phyloP scores from a whole-genome alignment of 163 green algal genomes.

The Scenedesmus sp. region DNA sequence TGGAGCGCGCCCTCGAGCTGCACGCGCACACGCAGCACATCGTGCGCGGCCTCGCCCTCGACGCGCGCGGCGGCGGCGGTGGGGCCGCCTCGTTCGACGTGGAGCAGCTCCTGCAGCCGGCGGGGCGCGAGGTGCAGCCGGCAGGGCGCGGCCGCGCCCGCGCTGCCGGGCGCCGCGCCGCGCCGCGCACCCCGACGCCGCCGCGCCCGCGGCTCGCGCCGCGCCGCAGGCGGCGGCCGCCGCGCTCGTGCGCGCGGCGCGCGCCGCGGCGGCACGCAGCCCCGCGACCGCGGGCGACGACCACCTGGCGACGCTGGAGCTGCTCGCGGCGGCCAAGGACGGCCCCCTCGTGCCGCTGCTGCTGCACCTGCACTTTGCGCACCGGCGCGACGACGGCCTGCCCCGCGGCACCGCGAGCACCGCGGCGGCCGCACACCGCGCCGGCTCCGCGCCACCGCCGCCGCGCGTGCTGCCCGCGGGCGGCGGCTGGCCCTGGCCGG shows the following conservation, averaged over 20 bases:
- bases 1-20: conserved; percentile 11
- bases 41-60: conserved; percentile 19
- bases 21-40: conserved; percentile 35
- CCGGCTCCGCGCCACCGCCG: not conserved
- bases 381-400: conserved; percentile 30
- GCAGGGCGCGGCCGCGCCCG: not conserved
- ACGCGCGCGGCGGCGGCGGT: no score
- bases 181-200: no score
- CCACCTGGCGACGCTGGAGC: conserved; percentile 17
- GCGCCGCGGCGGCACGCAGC: not conserved
- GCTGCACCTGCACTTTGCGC: conserved; percentile 48
- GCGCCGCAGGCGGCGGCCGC: not conserved
- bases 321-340: conserved; percentile 39
- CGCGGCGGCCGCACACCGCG: conserved; percentile 16
- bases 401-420: conserved; percentile 21
- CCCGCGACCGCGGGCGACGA: conserved; percentile 6
- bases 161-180: no score
- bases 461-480: not conserved
- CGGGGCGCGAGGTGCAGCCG: conserved; percentile 6
- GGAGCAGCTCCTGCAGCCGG: conserved; percentile 3
- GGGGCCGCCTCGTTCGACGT: not conserved
- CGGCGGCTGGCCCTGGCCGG: not conserved
- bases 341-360: conserved; percentile 31
- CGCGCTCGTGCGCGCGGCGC: not conserved
- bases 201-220: no score